A percentile compares a stretch with the other conserved stretches of the same genome.
Conservation (phyloP, 129 eudicot genomes). For the Arctium minus region DNA sequence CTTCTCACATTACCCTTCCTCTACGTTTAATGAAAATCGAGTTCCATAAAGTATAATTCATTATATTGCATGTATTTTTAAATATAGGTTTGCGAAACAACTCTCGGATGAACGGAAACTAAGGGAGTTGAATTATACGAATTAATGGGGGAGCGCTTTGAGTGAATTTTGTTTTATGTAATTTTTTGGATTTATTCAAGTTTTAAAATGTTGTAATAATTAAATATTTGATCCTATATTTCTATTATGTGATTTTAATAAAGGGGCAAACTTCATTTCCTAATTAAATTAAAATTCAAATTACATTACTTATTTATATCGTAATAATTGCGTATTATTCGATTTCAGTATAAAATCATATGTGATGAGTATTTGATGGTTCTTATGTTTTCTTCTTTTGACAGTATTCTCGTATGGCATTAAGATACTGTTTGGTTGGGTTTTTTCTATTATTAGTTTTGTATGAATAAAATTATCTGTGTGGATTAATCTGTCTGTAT, state of each 20-base stretch:
- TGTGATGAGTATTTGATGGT: neutral
- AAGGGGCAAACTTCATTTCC: neutral
- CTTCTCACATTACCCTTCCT: too few relatives aligned
- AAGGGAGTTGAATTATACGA: slow-evolving; percentile 12
- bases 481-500: too few relatives aligned
- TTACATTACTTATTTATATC: neutral
- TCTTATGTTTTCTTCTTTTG: neutral
- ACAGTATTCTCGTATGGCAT: neutral
- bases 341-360: neutral
- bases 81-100: slow-evolving; percentile 42
- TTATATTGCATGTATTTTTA: neutral
- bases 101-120: slow-evolving; percentile 48
- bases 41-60: neutral
- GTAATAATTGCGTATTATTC: neutral
- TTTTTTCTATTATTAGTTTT: too few relatives aligned
- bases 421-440: too few relatives aligned
- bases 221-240: neutral
- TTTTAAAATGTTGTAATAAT: neutral
- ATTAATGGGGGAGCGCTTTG: neutral
- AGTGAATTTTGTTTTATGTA: neutral
- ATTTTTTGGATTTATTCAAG: neutral
- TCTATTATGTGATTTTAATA: neutral
- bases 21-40: too few relatives aligned
- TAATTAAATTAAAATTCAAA: too few relatives aligned
- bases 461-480: too few relatives aligned